A percentile compares a stretch with the other conserved stretches of the same genome.
Conservation (phyloP, 2,329 filamentous ascomycete species). For the Pyrenochaeta sp. region DNA sequence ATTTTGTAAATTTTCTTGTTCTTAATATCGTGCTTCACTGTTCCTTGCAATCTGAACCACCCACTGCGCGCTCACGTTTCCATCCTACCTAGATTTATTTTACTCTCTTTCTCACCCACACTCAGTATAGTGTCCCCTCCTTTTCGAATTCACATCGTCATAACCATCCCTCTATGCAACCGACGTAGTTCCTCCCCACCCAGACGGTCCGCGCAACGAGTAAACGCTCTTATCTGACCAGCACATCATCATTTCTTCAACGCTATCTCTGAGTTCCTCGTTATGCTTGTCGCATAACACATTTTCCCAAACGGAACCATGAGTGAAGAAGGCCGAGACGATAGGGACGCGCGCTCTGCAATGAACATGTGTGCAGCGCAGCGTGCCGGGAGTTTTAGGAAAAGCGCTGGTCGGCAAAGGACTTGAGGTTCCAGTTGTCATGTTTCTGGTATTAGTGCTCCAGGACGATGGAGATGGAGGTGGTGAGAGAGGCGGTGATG, state of each 20-base stretch:
- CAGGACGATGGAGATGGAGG: neutral
- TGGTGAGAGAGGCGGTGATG: neutral
- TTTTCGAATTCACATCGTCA: too few species aligned
- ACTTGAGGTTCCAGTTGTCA: too few species aligned
- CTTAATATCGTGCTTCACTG: too few species aligned
- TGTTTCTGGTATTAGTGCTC: neutral
- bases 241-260: neutral
- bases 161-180: neutral
- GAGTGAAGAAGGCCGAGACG: neutral
- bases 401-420: neutral
- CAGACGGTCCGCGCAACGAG: neutral
- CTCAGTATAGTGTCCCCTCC: neutral
- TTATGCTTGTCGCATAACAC: conserved; percentile 4
- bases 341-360: conserved; percentile 3
- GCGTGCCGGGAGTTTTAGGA: conserved; percentile 7
- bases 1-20: too few species aligned
- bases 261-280: conserved; percentile 4
- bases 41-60: too few species aligned
- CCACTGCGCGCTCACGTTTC: too few species aligned
- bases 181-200: neutral
- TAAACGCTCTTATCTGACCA: neutral
- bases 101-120: neutral
- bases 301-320: neutral
- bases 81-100: neutral
- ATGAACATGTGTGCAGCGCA: conserved; percentile 2